A percentile compares a stretch with the other conserved stretches of the same genome.
Conservation (phyloP, 2,329 filamentous ascomycete species). For the Fusarium cyanostomum region DNA sequence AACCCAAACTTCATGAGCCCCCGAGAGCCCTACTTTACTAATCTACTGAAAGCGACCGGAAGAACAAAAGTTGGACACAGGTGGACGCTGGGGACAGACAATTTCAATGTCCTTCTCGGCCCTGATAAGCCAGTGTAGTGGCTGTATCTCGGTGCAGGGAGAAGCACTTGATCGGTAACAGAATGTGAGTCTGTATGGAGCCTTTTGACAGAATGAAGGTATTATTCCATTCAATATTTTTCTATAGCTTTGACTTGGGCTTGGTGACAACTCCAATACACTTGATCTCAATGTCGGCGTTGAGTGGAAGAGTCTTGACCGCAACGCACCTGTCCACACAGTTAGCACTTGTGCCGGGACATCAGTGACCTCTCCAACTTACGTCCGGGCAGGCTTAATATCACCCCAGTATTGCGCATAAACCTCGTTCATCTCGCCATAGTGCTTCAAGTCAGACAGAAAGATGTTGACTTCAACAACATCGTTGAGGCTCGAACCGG, state of each 20-base stretch:
- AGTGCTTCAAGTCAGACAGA: constrained; percentile 76
- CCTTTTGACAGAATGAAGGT: not conserved
- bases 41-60: constrained; percentile 1
- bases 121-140: not conserved
- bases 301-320: constrained; percentile 44
- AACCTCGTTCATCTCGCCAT: constrained; percentile 76
- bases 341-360: not conserved
- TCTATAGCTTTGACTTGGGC: constrained; percentile 31
- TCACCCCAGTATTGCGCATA: constrained; percentile 74
- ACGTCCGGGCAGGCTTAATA: constrained; percentile 54
- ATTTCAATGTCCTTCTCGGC: not conserved
- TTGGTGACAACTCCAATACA: constrained; percentile 39
- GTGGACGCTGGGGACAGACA: constrained; percentile 7
- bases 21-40: constrained; percentile 8
- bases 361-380: not conserved
- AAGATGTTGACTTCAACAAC: constrained; percentile 79
- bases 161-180: too few relatives aligned
- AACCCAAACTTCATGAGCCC: constrained; percentile 16
- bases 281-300: constrained; percentile 47
- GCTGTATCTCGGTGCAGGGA: too few relatives aligned
- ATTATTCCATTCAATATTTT: not conserved
- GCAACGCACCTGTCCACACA: constrained; percentile 41
- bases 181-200: not conserved
- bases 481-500: constrained; percentile 69
- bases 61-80: not conserved